Percentiles rank a stretch among this genome's conserved stretches.
phyloP scores from a whole-genome alignment of 2,329 filamentous ascomycete species.

The Aspergillus ochraceus region DNA sequence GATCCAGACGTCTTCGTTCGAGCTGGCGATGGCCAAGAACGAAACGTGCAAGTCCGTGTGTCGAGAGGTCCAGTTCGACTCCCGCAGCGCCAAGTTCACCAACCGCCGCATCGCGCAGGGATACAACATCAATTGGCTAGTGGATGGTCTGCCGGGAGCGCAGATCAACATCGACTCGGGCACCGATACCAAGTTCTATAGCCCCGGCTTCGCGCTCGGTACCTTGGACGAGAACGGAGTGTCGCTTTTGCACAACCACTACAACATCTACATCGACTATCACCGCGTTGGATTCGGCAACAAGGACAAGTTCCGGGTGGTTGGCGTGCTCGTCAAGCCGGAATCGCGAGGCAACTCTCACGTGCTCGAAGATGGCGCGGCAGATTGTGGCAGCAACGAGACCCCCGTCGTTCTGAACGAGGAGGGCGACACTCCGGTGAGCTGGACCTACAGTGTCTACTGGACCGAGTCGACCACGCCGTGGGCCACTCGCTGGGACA shows the following conservation, averaged over 20 bases:
- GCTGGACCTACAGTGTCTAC: constrained; percentile 89
- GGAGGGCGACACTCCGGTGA: constrained; percentile 64
- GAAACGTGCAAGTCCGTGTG: constrained; percentile 86
- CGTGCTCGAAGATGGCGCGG: constrained; percentile 50
- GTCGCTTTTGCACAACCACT: constrained; percentile 84
- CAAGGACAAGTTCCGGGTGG: constrained; percentile 74
- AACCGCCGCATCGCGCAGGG: constrained; percentile 79
- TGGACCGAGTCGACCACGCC: constrained; percentile 82
- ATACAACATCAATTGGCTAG: constrained; percentile 92
- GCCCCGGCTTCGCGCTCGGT: constrained; percentile 84
- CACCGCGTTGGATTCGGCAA: constrained; percentile 66
- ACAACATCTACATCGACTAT: constrained; percentile 90
- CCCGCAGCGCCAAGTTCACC: constrained; percentile 71
- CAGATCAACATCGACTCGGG: constrained; percentile 76
- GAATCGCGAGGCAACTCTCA: constrained; percentile 65
- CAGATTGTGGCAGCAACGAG: constrained; percentile 63
- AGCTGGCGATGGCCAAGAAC: constrained; percentile 82
- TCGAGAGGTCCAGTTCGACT: constrained; percentile 63
- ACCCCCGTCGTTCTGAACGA: constrained; percentile 65
- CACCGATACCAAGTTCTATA: constrained; percentile 80
- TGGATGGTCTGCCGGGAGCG: constrained; percentile 90
- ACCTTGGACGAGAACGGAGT: constrained; percentile 53
- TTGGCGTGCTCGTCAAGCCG: constrained; percentile 87
- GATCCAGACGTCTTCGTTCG: constrained; percentile 94
- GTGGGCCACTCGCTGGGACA: constrained; percentile 98